Evolutionary conservation across 2,329 filamentous ascomycete genomes (phyloP), one percentile per base, ranked within the genome.

Genomic region (Alternaria sp.): DNA sequence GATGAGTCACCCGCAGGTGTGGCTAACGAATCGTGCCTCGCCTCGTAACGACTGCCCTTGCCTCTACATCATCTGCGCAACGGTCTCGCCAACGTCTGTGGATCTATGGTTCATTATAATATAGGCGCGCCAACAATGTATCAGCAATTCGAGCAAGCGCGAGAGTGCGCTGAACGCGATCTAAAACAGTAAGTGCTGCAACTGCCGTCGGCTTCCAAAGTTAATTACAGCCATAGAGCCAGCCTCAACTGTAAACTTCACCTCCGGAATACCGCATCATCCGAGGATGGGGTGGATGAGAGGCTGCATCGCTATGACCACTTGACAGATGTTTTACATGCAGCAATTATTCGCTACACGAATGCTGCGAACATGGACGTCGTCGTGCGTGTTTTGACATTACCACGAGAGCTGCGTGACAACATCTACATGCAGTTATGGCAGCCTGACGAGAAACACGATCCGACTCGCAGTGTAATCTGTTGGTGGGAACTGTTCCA

Each of bases 391-490:
- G 30, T 63, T 19, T 36, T 66, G 3, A 10, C 55, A 4, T 30
- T 62, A 21, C 62, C 62, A 10, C 59, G 56, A 13, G 62, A 67
- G 36, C 53, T 60, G 6, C 59, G 59, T n/a, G 59, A 65, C 17
- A 40, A 25, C 19, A 57, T 61, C 32, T 62, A 62, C 45, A 55
- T 7, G 47, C 19, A 56, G 9, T 40, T 65, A 13, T 65, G 61
- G 59, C 49, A 44, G 3, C 23, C 45, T 7, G 44, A 46, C 13
- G 21, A 46, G 6, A 13, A 46, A 5, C 28, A 49, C 3, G 61
- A 61, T 32, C 59, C 55, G 3, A 55, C 30, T 9, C 45, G 51
- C 28, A 44, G 43, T 19, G 32, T 64, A 6, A 17, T 66, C 19
- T 61, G 64, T 26, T 59, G 58, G 51, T 62, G 55, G 54, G 64